phyloP scores from a whole-genome alignment of 495 filamentous ascomycete species.

The Aspergillus nidulans region DNA sequence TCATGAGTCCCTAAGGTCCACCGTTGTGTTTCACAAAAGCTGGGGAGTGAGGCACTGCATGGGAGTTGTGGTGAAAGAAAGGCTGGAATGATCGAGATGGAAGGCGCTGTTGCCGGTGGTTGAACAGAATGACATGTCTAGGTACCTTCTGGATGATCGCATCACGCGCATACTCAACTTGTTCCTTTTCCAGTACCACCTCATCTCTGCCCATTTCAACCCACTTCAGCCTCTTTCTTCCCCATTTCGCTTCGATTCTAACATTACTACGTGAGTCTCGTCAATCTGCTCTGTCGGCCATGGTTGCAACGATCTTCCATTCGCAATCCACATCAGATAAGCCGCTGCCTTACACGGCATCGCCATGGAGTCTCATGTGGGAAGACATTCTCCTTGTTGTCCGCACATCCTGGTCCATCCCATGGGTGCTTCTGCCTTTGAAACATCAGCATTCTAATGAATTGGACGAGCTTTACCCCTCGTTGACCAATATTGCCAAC shows the following conservation, averaged over 20 bases:
- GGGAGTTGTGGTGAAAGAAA: background rate
- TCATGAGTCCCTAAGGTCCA: background rate
- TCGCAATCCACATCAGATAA: background rate
- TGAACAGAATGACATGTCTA: background rate
- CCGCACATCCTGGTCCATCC: slow-evolving; percentile 44
- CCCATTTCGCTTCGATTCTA: background rate
- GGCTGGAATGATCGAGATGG: background rate
- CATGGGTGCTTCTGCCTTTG: slow-evolving; percentile 51
- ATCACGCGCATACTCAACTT: background rate
- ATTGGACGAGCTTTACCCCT: slow-evolving; percentile 55
- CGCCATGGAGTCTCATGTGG: slow-evolving; percentile 50
- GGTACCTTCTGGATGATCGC: background rate
- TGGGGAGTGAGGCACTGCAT: no score
- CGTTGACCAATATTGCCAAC: slow-evolving; percentile 43
- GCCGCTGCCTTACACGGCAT: slow-evolving; percentile 49
- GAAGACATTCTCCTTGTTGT: slow-evolving; percentile 53
- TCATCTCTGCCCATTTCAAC: background rate
- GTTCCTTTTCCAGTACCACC: background rate
- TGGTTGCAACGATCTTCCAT: background rate
- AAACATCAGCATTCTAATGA: slow-evolving; percentile 27
- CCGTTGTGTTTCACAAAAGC: background rate
- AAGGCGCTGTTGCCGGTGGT: background rate
- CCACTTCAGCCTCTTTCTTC: background rate
- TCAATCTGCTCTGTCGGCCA: background rate
- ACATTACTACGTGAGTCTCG: background rate